Evolutionary conservation across 805 yeast genomes (phyloP), one percentile per base, ranked within the genome.

Genomic region (Lachancea fermentati): DNA sequence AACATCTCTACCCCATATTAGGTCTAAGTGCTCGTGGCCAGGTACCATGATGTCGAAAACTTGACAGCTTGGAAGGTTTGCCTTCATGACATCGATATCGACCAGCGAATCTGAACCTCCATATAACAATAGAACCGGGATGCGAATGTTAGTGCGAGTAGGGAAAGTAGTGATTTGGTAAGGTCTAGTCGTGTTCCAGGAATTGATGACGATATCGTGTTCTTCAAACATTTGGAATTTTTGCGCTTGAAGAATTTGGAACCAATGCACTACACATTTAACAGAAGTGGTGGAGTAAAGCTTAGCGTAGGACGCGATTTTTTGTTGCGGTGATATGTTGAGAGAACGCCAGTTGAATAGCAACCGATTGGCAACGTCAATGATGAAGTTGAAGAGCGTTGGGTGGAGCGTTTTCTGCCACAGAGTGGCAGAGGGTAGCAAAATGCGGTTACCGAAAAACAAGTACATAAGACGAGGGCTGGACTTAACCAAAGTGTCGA

Each of bases 251-350:
- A 91, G 85, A 39, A 91, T 89, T 63, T 87, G 96, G 54, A 87
- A 86, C 96, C 96, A 87, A 62, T 87, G 96, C n/a, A 88, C 97
- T 33, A 87, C 88, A 7, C 85, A 76, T 61, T 89, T 91, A 18
- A 89, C 97, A 2, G 89, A 79, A 0, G 97, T 87, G 16, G 95
- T 83, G 2, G 96, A 85, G 64, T 89, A 91, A 40, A 91, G 68
- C 59, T 93, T 97, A 13, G 86, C 78, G 61, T 86, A 91, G 12
- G 85, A 75, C n/a, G 85, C 72, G 35, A 78, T 65, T 57, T 89
- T 91, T 61, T 89, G 96, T 30, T 76, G 63, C 43, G 73, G 68
- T 25, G 78, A 65, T 48, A 93, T 91, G 62, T 91, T 86, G 4
- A 47, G 32, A 5, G 89, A 75, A 36, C 68, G 70, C 98, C 98